Evolutionary conservation across 2,329 filamentous ascomycete species (phyloP).

Genomic region (Penicillium paneum): DNA sequence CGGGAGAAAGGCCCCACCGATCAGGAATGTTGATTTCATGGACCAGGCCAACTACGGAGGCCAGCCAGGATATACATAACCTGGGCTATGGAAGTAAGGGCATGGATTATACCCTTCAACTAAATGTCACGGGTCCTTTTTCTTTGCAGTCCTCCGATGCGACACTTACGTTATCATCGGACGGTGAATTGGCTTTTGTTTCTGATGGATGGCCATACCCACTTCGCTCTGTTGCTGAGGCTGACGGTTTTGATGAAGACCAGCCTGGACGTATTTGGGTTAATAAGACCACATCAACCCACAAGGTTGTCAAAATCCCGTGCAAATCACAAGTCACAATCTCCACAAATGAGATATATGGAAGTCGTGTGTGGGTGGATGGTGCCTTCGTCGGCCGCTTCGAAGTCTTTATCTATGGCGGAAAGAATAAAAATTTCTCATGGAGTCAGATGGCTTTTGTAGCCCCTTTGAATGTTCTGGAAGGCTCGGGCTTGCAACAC

Average conservation of each 20-base stretch:
- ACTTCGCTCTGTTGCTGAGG: constrained; percentile 45
- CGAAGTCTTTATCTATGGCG: constrained; percentile 55
- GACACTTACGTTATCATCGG: constrained; percentile 36
- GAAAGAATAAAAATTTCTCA: constrained; percentile 50
- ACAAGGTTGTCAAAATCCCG: constrained; percentile 40
- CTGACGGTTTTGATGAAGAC: constrained; percentile 47
- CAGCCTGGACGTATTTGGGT: constrained; percentile 54
- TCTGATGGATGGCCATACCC: constrained; percentile 50
- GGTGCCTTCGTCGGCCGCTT: constrained; percentile 50
- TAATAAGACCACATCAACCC: constrained; percentile 48
- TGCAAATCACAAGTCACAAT: constrained; percentile 41
- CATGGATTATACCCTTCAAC: constrained; percentile 54
- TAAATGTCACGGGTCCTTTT: constrained; percentile 49
- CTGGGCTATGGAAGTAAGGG: constrained; percentile 52
- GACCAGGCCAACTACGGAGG: constrained; percentile 37
- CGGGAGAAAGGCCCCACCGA: not conserved
- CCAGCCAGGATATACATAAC: constrained; percentile 21
- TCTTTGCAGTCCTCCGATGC: constrained; percentile 45
- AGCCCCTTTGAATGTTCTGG: constrained; percentile 43
- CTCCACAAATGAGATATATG: constrained; percentile 45
- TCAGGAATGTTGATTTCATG: constrained; percentile 32
- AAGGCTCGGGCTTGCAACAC: constrained; percentile 9
- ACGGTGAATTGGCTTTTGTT: constrained; percentile 43
- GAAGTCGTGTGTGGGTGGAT: constrained; percentile 51
- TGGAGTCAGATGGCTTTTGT: constrained; percentile 59